These are phyloP conservation scores for Mycocentrospora acerina DNA, from an alignment of 2,329 filamentous ascomycete genomes.

Conservation along the genomic window DNA sequence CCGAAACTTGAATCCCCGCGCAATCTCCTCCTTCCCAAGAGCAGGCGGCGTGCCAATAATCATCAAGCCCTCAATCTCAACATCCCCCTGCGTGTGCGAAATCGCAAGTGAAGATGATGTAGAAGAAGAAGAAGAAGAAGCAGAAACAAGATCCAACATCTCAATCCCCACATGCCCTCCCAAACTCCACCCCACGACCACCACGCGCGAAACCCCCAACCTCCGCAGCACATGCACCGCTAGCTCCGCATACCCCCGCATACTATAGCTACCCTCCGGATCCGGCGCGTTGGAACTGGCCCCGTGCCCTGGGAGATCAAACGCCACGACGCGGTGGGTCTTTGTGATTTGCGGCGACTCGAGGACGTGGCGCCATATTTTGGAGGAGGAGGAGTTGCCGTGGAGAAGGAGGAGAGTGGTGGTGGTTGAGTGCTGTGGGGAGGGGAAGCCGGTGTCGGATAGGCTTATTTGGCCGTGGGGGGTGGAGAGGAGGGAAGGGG, in stretches of 20 bases:
- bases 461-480: constrained; percentile 25
- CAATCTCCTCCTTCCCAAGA: constrained; percentile 19
- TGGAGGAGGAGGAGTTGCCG: constrained; percentile 32
- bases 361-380: constrained; percentile 31
- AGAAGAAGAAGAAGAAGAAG: too few relatives aligned
- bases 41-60: constrained; percentile 31
- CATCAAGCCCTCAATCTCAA: constrained; percentile 27
- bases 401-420: constrained; percentile 34
- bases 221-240: constrained; percentile 31
- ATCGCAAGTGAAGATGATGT: not conserved
- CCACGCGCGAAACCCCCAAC: constrained; percentile 19
- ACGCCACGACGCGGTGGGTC: constrained; percentile 25
- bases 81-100: not conserved
- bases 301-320: constrained; percentile 42
- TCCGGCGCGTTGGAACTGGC: constrained; percentile 27
- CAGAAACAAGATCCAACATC: constrained; percentile 21
- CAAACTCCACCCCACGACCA: constrained; percentile 37
- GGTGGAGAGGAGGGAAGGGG: constrained; percentile 20
- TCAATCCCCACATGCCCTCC: constrained; percentile 38
- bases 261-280: constrained; percentile 26
- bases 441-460: constrained; percentile 22
- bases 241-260: constrained; percentile 34
- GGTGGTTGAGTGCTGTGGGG: constrained; percentile 11
- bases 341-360: constrained; percentile 9
- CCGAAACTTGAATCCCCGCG: constrained; percentile 11